Conservation (phyloP, 495 filamentous ascomycete species). For the Pyrenula massariospora region DNA sequence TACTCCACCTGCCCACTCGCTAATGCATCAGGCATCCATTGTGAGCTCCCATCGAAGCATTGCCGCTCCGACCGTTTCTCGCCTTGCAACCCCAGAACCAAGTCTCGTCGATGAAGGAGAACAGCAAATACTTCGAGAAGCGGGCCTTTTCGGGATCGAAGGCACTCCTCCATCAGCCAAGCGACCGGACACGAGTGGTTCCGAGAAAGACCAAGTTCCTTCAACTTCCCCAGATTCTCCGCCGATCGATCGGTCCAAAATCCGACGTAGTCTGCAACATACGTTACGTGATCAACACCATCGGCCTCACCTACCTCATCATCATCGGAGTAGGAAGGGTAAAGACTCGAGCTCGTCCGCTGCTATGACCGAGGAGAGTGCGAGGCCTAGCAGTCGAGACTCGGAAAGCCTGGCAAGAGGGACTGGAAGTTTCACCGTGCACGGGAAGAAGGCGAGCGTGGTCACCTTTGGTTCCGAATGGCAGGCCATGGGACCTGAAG, state of each 20-base stretch:
- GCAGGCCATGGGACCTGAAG: conserved; percentile 69
- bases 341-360: conserved; percentile 53
- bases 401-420: conserved; percentile 62
- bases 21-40: conserved; percentile 20
- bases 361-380: conserved; percentile 45
- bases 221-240: conserved; percentile 23
- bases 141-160: conserved; percentile 30
- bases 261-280: conserved; percentile 82
- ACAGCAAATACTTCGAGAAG: conserved; percentile 36
- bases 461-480: conserved; percentile 90
- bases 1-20: background rate
- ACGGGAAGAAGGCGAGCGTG: conserved; percentile 95
- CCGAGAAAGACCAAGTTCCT: conserved; percentile 22
- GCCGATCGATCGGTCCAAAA: conserved; percentile 41
- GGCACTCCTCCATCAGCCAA: conserved; percentile 23
- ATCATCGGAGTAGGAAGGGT: conserved; percentile 63
- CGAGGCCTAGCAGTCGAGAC: conserved; percentile 24
- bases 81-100: conserved; percentile 16
- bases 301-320: conserved; percentile 45
- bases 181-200: conserved; percentile 21
- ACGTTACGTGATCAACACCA: conserved; percentile 79
- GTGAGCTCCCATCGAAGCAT: conserved; percentile 16
- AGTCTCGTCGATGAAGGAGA: conserved; percentile 30
- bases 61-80: conserved; percentile 5
- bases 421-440: conserved; percentile 82